phyloP scores from a whole-genome alignment of 805 yeast genomes.

The Metschnikowia shivogae region DNA sequence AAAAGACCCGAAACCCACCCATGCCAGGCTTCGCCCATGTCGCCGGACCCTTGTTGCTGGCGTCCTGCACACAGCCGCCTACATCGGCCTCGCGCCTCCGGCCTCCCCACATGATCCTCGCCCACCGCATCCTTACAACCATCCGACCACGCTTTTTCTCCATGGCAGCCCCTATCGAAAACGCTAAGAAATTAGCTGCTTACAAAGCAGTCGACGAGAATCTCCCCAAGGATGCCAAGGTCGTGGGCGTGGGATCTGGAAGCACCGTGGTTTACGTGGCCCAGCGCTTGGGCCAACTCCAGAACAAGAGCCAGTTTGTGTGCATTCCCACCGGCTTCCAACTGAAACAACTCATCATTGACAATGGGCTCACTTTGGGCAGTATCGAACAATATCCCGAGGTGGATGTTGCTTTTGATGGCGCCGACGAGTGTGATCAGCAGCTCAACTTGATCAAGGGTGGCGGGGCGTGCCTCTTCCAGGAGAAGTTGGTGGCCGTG shows the following conservation, averaged over 20 bases:
- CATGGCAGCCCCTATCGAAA: constrained; percentile 47
- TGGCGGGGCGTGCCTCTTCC: constrained; percentile 97
- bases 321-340: constrained; percentile 98
- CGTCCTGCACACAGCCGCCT: too few relatives aligned
- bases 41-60: too few relatives aligned
- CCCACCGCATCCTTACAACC: neutral
- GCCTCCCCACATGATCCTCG: neutral
- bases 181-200: constrained; percentile 88
- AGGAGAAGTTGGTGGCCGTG: constrained; percentile 89
- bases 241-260: constrained; percentile 94
- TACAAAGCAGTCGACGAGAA: constrained; percentile 89
- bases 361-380: constrained; percentile 74
- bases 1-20: too few relatives aligned
- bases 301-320: constrained; percentile 50
- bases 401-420: constrained; percentile 93
- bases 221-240: constrained; percentile 61
- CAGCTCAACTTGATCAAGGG: constrained; percentile 87
- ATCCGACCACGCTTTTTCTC: neutral
- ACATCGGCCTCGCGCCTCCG: neutral
- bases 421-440: constrained; percentile 94
- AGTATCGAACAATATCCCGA: constrained; percentile 77
- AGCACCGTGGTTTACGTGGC: constrained; percentile 97
- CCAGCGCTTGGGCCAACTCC: constrained; percentile 78
- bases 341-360: constrained; percentile 77
- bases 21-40: too few relatives aligned